These are phyloP conservation scores for Dryas drummondii DNA, from an alignment of 306 rosid genomes.

Conservation along the genomic window DNA sequence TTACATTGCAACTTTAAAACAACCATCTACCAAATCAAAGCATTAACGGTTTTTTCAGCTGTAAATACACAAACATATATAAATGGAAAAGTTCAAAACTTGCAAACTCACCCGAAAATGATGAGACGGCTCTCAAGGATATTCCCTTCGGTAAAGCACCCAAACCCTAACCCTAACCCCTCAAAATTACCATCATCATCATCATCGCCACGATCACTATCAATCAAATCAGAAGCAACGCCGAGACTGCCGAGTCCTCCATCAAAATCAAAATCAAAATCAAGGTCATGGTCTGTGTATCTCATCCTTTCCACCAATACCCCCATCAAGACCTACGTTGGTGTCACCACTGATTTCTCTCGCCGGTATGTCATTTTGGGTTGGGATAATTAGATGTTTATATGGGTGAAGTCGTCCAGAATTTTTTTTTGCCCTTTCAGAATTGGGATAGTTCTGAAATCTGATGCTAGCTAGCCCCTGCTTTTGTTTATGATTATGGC, in stretches of 20 bases:
- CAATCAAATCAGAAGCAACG: conserved; percentile 27
- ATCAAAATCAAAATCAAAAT: conserved; percentile 22
- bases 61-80: neutral
- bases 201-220: conserved; percentile 16
- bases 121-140: conserved; percentile 48
- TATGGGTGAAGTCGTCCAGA: neutral
- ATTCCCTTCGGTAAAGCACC: conserved; percentile 55
- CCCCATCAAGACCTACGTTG: conserved; percentile 88
- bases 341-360: conserved; percentile 73
- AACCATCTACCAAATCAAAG: neutral
- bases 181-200: conserved; percentile 22
- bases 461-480: no score
- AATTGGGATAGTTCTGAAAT: no score
- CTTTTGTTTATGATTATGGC: no score
- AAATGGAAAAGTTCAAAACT: neutral
- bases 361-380: conserved; percentile 56
- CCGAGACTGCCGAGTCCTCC: conserved; percentile 14
- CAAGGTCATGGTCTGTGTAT: conserved; percentile 67
- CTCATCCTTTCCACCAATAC: conserved; percentile 71
- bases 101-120: neutral
- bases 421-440: no score
- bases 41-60: neutral
- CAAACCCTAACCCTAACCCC: conserved; percentile 36
- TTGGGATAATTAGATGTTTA: neutral
- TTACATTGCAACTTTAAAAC: no score